A percentile compares a stretch with the other conserved stretches of the same genome.
phyloP scores from a whole-genome alignment of 2,329 filamentous ascomycete genomes.

The Sclerotinia nivalis region DNA sequence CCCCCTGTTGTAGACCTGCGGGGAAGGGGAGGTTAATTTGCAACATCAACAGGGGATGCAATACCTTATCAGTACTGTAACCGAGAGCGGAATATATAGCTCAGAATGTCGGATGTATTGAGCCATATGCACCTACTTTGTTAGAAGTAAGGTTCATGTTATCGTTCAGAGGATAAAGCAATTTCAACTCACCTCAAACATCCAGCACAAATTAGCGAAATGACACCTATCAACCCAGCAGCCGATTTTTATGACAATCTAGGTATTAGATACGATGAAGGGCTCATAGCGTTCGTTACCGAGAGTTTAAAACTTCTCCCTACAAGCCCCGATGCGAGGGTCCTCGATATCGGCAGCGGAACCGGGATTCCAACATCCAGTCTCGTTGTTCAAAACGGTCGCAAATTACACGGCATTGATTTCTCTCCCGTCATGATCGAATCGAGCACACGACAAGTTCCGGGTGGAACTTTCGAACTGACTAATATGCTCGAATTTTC shows the following conservation, averaged over 20 bases:
- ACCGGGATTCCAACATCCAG: slow-evolving; percentile 39
- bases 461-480: slow-evolving; percentile 26
- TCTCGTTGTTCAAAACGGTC: slow-evolving; percentile 29
- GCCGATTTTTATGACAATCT: slow-evolving; percentile 19
- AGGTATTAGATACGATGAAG: slow-evolving; percentile 15
- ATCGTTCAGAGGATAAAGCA: not conserved
- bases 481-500: slow-evolving; percentile 29
- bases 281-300: slow-evolving; percentile 15
- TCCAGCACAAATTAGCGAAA: not conserved
- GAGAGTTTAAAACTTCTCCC: slow-evolving; percentile 1
- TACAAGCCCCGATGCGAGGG: not conserved
- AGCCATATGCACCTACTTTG: not conserved
- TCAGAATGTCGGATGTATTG: not conserved
- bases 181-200: not conserved
- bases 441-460: slow-evolving; percentile 25
- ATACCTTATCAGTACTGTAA: not conserved
- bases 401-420: slow-evolving; percentile 30
- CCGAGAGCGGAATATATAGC: not conserved
- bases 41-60: not conserved
- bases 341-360: slow-evolving; percentile 42
- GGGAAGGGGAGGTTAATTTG: not conserved
- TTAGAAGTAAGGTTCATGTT: not conserved
- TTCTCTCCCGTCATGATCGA: slow-evolving; percentile 41
- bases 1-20: not conserved
- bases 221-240: slow-evolving; percentile 3